Evolutionary conservation across 2,329 filamentous ascomycete species (phyloP), one percentile per base, ranked within the genome.

Genomic region (Epicoccum nigrum): DNA sequence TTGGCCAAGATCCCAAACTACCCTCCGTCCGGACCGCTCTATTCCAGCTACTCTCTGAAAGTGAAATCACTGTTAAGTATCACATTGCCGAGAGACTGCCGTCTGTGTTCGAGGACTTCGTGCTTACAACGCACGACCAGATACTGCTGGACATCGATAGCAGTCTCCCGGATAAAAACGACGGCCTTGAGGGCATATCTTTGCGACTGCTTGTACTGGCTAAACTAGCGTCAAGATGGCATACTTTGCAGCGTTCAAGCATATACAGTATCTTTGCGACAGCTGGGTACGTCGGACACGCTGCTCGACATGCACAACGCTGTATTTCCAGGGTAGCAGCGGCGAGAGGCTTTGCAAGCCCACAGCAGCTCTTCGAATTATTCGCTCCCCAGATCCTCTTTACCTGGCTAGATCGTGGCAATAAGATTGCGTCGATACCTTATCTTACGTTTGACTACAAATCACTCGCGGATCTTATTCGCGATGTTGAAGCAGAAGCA

Each of bases 261-360:
- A 89, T 96, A 15, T 99, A 97, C 70, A 89, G 94, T 70, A 92
- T 97, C 17, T 96, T 97, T 62, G 94, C 97, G 70, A 91, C 88
- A 0, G 89, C 92, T 1, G 90, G 89, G 1, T 85, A 86, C 49
- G 84, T 96, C 12, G 74, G 81, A 3, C 74, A 77, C 9, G 88
- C 88, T 6, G 79, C 81, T 16, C 76, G 79, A 16, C 88, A 97
- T 74, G 92, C 93, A 1, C 83, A 83, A 47, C 82, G 82, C 43
- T 95, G 90, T 61, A 79, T 97, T 34, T 70, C 73, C 4, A 78
- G 82, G 11, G 85, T 97, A 25, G 85, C 92, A 4, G 74, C 70
- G 11, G 79, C 81, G 0, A 81, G 97, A 27, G 75, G 80, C 0
- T 80, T 97, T 17, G 73, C 80, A 19, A 84, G 85, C 35, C 80